These are phyloP conservation scores for Leccinum olivaceopallidum DNA, from an alignment of 768 basidiomycete species.

Conservation along the genomic window DNA sequence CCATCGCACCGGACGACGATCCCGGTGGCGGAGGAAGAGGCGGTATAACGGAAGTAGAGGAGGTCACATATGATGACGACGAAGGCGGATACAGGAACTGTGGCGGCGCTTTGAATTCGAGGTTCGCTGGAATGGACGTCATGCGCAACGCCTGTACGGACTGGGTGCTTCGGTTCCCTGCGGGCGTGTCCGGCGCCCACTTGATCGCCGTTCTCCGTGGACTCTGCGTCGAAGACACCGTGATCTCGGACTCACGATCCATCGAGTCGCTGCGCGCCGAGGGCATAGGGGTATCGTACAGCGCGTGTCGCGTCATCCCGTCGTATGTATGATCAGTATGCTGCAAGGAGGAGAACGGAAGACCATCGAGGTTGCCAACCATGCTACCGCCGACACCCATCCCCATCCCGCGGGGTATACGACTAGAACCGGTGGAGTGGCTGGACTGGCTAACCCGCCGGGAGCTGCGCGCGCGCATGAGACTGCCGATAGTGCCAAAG, in stretches of 20 bases:
- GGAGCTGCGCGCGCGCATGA: slow-evolving; percentile 71
- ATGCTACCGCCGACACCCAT: slow-evolving; percentile 29
- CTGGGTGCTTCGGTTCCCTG: slow-evolving; percentile 47
- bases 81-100: slow-evolving; percentile 31
- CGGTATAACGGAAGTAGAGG: slow-evolving; percentile 8
- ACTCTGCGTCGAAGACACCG: slow-evolving; percentile 31
- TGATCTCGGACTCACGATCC: slow-evolving; percentile 40
- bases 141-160: slow-evolving; percentile 40
- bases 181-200: slow-evolving; percentile 61
- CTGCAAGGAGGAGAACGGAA: slow-evolving; percentile 26
- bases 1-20: neutral
- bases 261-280: slow-evolving; percentile 31
- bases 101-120: slow-evolving; percentile 10
- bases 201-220: slow-evolving; percentile 62
- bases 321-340: slow-evolving; percentile 38
- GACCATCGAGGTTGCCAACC: slow-evolving; percentile 27
- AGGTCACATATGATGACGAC: neutral
- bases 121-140: slow-evolving; percentile 19
- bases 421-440: slow-evolving; percentile 27
- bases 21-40: slow-evolving; percentile 17
- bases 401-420: slow-evolving; percentile 20
- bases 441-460: slow-evolving; percentile 52
- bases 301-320: slow-evolving; percentile 74
- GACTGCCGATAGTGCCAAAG: slow-evolving; percentile 88
- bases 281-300: slow-evolving; percentile 89